Evolutionary conservation across 768 basidiomycete species (phyloP), one percentile per base, ranked within the genome.

Genomic region (Rhodotorula taiwanensis): DNA sequence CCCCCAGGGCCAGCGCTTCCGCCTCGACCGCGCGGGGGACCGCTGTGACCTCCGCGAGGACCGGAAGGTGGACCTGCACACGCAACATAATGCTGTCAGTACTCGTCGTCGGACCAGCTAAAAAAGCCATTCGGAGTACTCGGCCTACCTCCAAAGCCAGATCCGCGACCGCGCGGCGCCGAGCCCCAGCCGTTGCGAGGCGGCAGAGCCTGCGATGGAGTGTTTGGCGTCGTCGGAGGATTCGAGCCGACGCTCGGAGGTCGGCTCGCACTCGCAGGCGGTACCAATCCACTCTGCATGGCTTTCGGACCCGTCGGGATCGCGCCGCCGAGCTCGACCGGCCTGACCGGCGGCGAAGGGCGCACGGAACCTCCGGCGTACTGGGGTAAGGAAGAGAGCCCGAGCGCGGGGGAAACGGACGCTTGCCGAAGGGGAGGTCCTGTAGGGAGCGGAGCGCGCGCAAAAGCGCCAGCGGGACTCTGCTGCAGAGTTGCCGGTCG

Each of bases 261-360:
- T 5, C 49, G 31, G 5, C 27, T n/a, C 23, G 25, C 42, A 23
- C 33, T 34, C 30, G 50, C 58, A 13, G 50, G 52, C 20, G 62
- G 43, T 0, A 51, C 42, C 4, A 55, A 20, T 3, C 56, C 62
- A 3, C 39, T 6, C 34, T 52, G 31, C 64, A 65, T 65, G 27
- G 64, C 58, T 39, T 55, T 60, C 28, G 64, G 64, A 0, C 58
- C 64, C 11, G 64, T 65, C 48, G 64, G 64, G 10, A 65, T 51
- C 16, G 39, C 39, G 11, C 58, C 58, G 42, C 59, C 58, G 23
- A 65, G 44, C 50, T 65, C 64, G 42, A 60, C 43, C 8, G 64
- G 64, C 28, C 64, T 10, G 14, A 65, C 51, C 5, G 64, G 64
- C 31, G 64, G 64, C 2, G 50, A 52, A 5, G 64, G 64, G 1